Percentiles rank a stretch among this genome's conserved stretches.
phyloP scores from a whole-genome alignment of 768 basidiomycete genomes.

The Phaeotremella fagi region DNA sequence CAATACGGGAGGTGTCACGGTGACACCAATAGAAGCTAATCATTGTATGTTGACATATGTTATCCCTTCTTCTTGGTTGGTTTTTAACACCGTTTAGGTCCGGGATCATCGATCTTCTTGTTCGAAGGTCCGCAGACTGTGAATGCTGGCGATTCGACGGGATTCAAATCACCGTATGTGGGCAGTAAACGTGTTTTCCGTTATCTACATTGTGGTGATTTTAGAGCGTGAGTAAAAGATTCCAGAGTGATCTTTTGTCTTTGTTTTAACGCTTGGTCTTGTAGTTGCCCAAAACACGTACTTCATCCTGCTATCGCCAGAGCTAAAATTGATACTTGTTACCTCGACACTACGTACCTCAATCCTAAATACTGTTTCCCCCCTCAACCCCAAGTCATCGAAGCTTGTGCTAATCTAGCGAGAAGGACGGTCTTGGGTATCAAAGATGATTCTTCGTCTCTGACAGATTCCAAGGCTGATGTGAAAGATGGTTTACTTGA shows the following conservation, averaged over 20 bases:
- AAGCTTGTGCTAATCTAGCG: constrained; percentile 83
- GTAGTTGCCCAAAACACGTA: constrained; percentile 78
- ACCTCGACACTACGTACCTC: constrained; percentile 94
- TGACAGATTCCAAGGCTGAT: constrained; percentile 16
- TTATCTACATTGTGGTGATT: constrained; percentile 89
- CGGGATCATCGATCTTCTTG: constrained; percentile 88
- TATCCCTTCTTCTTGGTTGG: not conserved
- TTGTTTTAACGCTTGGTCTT: constrained; percentile 56
- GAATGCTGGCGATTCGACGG: constrained; percentile 72
- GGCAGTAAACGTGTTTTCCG: constrained; percentile 68
- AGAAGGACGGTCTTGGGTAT: constrained; percentile 53
- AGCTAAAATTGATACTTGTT: constrained; percentile 77
- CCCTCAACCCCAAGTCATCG: constrained; percentile 87
- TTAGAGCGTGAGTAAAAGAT: constrained; percentile 38
- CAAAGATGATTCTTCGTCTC: constrained; percentile 22
- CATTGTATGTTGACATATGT: constrained; percentile 63
- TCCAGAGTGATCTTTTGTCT: not conserved
- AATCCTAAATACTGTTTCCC: constrained; percentile 93
- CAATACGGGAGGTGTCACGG: constrained; percentile 73
- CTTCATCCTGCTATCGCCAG: constrained; percentile 76
- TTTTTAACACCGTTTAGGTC: constrained; percentile 50
- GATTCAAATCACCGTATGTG: constrained; percentile 64
- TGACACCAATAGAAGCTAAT: constrained; percentile 95
- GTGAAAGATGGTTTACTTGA: constrained; percentile 11
- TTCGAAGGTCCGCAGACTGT: constrained; percentile 89